A percentile compares a stretch with the other conserved stretches of the same genome.
Conservation (phyloP, 768 basidiomycete genomes). For the Tulasnella sp. region DNA sequence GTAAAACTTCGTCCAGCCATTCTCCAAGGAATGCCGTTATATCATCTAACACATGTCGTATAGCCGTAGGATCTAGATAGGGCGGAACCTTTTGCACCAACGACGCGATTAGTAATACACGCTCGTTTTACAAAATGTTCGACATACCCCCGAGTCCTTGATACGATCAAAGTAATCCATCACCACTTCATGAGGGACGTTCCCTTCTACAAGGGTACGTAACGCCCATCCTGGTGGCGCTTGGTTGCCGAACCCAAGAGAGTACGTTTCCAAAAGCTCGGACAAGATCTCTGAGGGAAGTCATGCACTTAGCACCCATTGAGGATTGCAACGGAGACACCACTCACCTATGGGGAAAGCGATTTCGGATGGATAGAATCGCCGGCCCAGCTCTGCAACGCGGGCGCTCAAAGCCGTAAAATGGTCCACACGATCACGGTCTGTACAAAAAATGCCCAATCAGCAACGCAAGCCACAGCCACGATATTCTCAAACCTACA, state of each 20-base stretch:
- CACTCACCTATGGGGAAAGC: constrained; percentile 76
- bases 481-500: constrained; percentile 34
- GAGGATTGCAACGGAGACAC: background rate
- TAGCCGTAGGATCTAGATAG: constrained; percentile 67
- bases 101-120: constrained; percentile 4
- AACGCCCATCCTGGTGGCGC: constrained; percentile 74
- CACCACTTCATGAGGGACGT: constrained; percentile 66
- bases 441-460: constrained; percentile 6
- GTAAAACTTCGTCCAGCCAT: constrained; percentile 66
- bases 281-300: constrained; percentile 52
- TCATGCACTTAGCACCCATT: background rate
- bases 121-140: constrained; percentile 7
- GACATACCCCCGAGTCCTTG: constrained; percentile 72
- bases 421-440: constrained; percentile 18
- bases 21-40: constrained; percentile 69
- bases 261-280: constrained; percentile 61
- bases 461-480: too few relatives aligned
- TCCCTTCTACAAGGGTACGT: constrained; percentile 63
- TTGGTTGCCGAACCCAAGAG: constrained; percentile 43
- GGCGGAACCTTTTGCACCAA: constrained; percentile 49
- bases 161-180: constrained; percentile 80
- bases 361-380: constrained; percentile 83
- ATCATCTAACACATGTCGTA: constrained; percentile 68
- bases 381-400: constrained; percentile 48
- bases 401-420: constrained; percentile 7